phyloP scores from a whole-genome alignment of 2,329 filamentous ascomycete genomes.

The Fusarium acutatum region DNA sequence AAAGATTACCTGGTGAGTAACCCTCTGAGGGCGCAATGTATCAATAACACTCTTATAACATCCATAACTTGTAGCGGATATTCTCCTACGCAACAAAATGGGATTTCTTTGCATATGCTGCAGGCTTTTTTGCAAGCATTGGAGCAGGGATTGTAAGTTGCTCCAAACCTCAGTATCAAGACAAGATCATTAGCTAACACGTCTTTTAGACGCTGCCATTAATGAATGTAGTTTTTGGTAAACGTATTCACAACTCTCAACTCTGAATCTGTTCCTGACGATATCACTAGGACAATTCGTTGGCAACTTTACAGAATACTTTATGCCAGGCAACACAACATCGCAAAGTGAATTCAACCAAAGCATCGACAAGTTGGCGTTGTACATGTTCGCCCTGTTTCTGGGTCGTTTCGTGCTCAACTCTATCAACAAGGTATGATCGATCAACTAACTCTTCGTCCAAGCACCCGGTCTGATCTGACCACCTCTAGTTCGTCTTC shows the following conservation, averaged over 20 bases:
- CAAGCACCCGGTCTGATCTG: background rate
- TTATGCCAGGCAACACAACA: slow-evolving; percentile 42
- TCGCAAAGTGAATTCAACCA: slow-evolving; percentile 51
- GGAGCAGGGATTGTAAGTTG: slow-evolving; percentile 54
- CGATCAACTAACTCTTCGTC: background rate
- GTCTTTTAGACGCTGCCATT: slow-evolving; percentile 58
- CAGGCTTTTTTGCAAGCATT: slow-evolving; percentile 58
- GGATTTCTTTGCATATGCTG: slow-evolving; percentile 59
- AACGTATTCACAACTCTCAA: background rate
- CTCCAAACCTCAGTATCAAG: background rate
- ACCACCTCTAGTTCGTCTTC: slow-evolving; percentile 56
- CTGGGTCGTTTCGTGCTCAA: slow-evolving; percentile 70
- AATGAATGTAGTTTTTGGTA: slow-evolving; percentile 68
- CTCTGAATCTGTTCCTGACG: background rate
- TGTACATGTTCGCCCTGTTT: slow-evolving; percentile 78
- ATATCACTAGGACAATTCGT: slow-evolving; percentile 52
- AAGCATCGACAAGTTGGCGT: slow-evolving; percentile 56
- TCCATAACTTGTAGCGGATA: slow-evolving; percentile 49
- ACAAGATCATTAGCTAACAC: background rate
- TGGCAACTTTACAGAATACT: slow-evolving; percentile 58
- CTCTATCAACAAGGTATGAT: slow-evolving; percentile 65
- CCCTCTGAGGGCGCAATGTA: background rate
- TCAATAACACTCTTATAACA: background rate
- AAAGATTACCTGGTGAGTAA: slow-evolving; percentile 54
- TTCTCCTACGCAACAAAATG: slow-evolving; percentile 63